These are phyloP conservation scores for Xylaria polymorpha DNA, from an alignment of 2,329 filamentous ascomycete genomes.

Conservation along the genomic window DNA sequence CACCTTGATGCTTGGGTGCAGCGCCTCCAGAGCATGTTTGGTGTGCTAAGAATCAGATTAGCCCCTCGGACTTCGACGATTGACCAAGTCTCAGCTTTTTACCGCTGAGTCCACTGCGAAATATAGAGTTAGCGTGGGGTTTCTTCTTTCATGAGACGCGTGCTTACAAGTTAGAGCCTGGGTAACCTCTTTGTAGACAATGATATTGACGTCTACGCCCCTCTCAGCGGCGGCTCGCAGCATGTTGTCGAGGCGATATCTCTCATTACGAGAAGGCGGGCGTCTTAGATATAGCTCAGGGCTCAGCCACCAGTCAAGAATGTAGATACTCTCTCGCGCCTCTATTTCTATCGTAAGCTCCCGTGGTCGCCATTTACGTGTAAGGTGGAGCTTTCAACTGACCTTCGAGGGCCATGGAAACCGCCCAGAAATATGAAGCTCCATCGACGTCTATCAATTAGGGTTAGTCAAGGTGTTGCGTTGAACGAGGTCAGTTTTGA, in stretches of 20 bases:
- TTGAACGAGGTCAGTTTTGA: neutral
- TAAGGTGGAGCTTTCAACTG: slow-evolving; percentile 37
- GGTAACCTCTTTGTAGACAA: slow-evolving; percentile 92
- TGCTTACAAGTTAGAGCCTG: slow-evolving; percentile 80
- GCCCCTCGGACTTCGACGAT: neutral
- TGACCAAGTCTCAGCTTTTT: slow-evolving; percentile 32
- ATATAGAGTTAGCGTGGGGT: slow-evolving; percentile 32
- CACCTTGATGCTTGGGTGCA: slow-evolving; percentile 87
- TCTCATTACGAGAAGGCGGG: slow-evolving; percentile 82
- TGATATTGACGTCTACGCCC: slow-evolving; percentile 84
- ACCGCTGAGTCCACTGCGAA: slow-evolving; percentile 56
- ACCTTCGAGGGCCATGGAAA: slow-evolving; percentile 80
- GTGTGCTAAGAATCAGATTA: slow-evolving; percentile 68
- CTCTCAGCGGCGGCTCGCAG: slow-evolving; percentile 83
- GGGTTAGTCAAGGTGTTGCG: slow-evolving; percentile 2
- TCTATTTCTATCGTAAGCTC: slow-evolving; percentile 54
- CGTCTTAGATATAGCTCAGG: slow-evolving; percentile 89
- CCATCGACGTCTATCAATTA: slow-evolving; percentile 72
- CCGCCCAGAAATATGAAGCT: slow-evolving; percentile 86
- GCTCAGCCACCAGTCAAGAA: slow-evolving; percentile 90
- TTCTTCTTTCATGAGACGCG: slow-evolving; percentile 45
- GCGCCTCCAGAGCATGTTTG: slow-evolving; percentile 78
- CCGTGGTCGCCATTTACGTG: neutral
- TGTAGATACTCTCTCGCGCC: slow-evolving; percentile 82
- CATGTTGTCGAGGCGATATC: slow-evolving; percentile 86